Evolutionary conservation across 768 basidiomycete genomes (phyloP).

Genomic region (Rickenella mellea): DNA sequence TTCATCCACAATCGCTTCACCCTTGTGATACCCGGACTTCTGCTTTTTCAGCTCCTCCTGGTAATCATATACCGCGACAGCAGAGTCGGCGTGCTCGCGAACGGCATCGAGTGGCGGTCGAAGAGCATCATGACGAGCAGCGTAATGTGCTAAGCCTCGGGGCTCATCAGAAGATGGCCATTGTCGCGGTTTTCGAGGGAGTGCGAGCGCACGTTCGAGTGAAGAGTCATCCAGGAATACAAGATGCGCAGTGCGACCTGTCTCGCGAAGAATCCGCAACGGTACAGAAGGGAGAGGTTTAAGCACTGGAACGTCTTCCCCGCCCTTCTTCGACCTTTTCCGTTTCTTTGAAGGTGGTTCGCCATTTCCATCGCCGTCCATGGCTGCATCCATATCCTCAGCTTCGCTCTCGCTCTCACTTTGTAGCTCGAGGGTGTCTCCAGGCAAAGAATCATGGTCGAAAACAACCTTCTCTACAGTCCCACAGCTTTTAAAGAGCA

Average conservation of each 20-base stretch:
- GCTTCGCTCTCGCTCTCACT: conserved; percentile 23
- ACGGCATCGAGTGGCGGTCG: conserved; percentile 70
- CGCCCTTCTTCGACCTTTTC: conserved; percentile 13
- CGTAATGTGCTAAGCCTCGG: conserved; percentile 66
- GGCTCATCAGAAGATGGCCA: conserved; percentile 58
- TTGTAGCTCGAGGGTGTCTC: conserved; percentile 14
- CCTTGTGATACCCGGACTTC: conserved; percentile 62
- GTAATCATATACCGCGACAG: conserved; percentile 70
- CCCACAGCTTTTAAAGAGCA: conserved; percentile 72
- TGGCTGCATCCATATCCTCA: conserved; percentile 33
- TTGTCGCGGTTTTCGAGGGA: conserved; percentile 41
- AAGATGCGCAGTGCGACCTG: conserved; percentile 65
- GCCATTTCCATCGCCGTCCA: conserved; percentile 26
- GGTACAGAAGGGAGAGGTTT: conserved; percentile 46
- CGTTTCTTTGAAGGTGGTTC: conserved; percentile 22
- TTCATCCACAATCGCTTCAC: conserved; percentile 85
- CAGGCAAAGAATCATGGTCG: conserved; percentile 31
- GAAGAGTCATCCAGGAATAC: conserved; percentile 65
- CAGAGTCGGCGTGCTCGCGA: conserved; percentile 71
- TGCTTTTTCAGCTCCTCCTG: conserved; percentile 51
- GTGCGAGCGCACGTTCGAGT: conserved; percentile 51
- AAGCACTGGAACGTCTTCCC: conserved; percentile 35
- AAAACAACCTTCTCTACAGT: conserved; percentile 70
- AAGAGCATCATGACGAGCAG: conserved; percentile 47
- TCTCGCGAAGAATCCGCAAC: conserved; percentile 48